Evolutionary conservation across 345 rosid genomes (phyloP).

Genomic region (Syzygium aqueum): DNA sequence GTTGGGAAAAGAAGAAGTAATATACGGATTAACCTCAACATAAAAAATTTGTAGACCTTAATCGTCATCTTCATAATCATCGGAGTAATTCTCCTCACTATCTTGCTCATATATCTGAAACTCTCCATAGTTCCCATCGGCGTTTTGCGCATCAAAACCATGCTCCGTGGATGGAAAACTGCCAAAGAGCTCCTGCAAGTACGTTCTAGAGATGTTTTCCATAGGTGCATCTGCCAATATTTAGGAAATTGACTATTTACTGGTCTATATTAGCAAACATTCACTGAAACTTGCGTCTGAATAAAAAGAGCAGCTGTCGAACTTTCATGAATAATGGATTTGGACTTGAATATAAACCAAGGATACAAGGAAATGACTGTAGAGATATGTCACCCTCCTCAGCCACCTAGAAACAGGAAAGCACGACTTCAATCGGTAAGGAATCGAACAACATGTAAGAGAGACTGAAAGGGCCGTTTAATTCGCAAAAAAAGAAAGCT

Average conservation of each 20-base stretch:
- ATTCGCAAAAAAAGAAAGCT: slow-evolving; percentile 16
- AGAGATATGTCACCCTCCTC: slow-evolving; percentile 46
- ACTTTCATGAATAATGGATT: background rate
- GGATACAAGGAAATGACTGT: slow-evolving; percentile 64
- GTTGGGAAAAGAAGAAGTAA: background rate
- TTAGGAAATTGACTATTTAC: slow-evolving; percentile 31
- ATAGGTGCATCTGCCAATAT: slow-evolving; percentile 34
- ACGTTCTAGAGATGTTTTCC: slow-evolving; percentile 66
- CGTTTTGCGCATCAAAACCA: slow-evolving; percentile 13
- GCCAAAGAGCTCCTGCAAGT: slow-evolving; percentile 82
- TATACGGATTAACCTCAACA: background rate
- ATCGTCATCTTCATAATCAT: slow-evolving; percentile 15
- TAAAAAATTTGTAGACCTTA: background rate
- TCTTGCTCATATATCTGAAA: slow-evolving; percentile 80
- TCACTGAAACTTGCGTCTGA: background rate
- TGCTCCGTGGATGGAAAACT: slow-evolving; percentile 55
- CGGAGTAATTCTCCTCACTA: slow-evolving; percentile 41
- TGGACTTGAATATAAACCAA: slow-evolving; percentile 1
- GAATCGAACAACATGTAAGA: background rate
- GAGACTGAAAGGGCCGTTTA: background rate
- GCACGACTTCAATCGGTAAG: background rate
- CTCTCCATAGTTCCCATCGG: slow-evolving; percentile 57
- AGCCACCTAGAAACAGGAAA: slow-evolving; percentile 33
- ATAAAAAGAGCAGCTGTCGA: background rate
- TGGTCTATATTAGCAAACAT: background rate